A percentile compares a stretch with the other conserved stretches of the same genome.
Evolutionary conservation across 148 eudicot species (phyloP).

Genomic region (Tetragonia tetragonoides): DNA sequence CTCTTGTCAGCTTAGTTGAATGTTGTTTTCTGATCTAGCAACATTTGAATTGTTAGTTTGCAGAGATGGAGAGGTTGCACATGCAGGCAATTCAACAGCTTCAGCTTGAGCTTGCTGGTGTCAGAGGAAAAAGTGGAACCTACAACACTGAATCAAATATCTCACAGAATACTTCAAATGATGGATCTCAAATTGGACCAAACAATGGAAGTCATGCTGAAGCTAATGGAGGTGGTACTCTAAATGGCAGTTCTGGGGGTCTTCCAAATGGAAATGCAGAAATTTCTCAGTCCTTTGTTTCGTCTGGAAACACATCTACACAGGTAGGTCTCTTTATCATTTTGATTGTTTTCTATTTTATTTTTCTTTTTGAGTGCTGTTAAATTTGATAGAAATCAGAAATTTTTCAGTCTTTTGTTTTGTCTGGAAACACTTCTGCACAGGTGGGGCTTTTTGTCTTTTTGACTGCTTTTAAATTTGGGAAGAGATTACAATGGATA

Average conservation of each 20-base stretch:
- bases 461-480: background rate
- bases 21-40: constrained; percentile 7
- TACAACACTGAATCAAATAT: constrained; percentile 41
- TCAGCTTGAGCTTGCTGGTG: constrained; percentile 70
- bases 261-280: constrained; percentile 60
- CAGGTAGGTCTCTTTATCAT: constrained; percentile 43
- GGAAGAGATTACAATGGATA: background rate
- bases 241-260: constrained; percentile 39
- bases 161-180: constrained; percentile 44
- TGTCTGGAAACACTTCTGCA: constrained; percentile 43
- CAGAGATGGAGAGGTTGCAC: constrained; percentile 87
- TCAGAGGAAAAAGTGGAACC: constrained; percentile 53
- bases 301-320: constrained; percentile 43
- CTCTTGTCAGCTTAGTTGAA: background rate
- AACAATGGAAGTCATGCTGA: constrained; percentile 55
- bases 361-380: background rate
- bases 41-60: constrained; percentile 44
- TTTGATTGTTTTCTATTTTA: background rate
- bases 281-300: constrained; percentile 41
- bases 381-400: constrained; percentile 51
- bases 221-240: constrained; percentile 41
- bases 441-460: constrained; percentile 43
- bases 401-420: constrained; percentile 41
- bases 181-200: constrained; percentile 48
- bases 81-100: constrained; percentile 73